Conservation (phyloP, 148 eudicot species). For the Diospyros kaki region DNA sequence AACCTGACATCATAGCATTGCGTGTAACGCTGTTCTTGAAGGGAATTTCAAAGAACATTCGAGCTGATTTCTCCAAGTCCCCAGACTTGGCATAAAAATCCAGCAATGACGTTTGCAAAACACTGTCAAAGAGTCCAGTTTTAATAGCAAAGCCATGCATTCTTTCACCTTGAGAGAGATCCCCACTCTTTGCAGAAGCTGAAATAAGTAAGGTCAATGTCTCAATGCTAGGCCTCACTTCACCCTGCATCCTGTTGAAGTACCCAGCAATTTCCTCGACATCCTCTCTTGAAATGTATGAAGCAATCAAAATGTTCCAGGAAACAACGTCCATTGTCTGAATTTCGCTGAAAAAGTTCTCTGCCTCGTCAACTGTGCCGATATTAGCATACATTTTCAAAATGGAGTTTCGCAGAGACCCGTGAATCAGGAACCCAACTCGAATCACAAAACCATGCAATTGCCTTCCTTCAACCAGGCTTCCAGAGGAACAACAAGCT, state of each 20-base stretch:
- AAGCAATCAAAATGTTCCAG: conserved; percentile 52
- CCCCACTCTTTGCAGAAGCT: conserved; percentile 30
- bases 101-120: conserved; percentile 38
- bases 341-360: conserved; percentile 33
- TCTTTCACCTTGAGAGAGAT: conserved; percentile 28
- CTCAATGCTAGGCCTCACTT: conserved; percentile 39
- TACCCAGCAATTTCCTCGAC: conserved; percentile 8
- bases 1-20: conserved; percentile 39
- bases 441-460: conserved; percentile 42
- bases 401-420: conserved; percentile 41
- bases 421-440: conserved; percentile 29
- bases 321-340: conserved; percentile 40
- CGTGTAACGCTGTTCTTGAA: conserved; percentile 21
- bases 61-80: conserved; percentile 31
- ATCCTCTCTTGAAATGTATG: conserved; percentile 26
- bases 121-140: conserved; percentile 36
- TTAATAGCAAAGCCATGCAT: conserved; percentile 53
- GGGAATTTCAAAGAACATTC: conserved; percentile 37
- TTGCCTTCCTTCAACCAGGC: conserved; percentile 35
- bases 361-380: conserved; percentile 26
- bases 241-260: conserved; percentile 33
- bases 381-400: conserved; percentile 34
- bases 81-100: conserved; percentile 45
- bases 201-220: conserved; percentile 43
- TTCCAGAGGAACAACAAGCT: conserved; percentile 26